Percentiles rank a stretch among this genome's conserved stretches.
These are phyloP conservation scores for Arabis alpina DNA, from an alignment of 345 rosid genomes.

Conservation along the genomic window DNA sequence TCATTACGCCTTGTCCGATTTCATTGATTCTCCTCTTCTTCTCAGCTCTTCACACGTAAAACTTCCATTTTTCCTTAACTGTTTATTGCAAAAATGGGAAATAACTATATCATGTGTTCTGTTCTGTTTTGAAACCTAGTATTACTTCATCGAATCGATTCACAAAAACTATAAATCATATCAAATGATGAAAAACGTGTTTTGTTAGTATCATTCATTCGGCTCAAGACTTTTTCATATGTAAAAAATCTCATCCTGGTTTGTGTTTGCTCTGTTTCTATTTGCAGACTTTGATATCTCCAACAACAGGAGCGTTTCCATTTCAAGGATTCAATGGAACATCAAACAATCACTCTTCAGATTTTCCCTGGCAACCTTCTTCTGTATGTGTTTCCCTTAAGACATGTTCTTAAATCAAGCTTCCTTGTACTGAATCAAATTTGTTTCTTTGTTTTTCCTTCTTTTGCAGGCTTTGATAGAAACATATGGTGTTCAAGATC, in stretches of 20 bases:
- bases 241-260: not conserved
- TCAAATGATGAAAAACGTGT: not conserved
- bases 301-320: constrained; percentile 89
- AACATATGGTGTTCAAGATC: constrained; percentile 48
- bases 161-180: not conserved
- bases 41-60: constrained; percentile 67
- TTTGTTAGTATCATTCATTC: not conserved
- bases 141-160: too few relatives aligned
- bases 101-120: too few relatives aligned
- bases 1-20: constrained; percentile 75
- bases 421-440: constrained; percentile 3
- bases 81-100: not conserved
- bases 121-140: too few relatives aligned
- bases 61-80: constrained; percentile 44
- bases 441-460: constrained; percentile 1
- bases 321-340: constrained; percentile 58
- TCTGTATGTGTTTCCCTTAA: constrained; percentile 45
- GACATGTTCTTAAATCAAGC: constrained; percentile 51
- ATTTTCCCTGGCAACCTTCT: constrained; percentile 61
- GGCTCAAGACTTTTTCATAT: not conserved
- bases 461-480: constrained; percentile 51
- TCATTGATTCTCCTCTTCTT: constrained; percentile 86
- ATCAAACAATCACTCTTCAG: constrained; percentile 48
- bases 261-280: constrained; percentile 29
- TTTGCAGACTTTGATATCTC: constrained; percentile 81